A percentile compares a stretch with the other conserved stretches of the same genome.
These are phyloP conservation scores for Aspergillus ellipticus DNA, from an alignment of 495 filamentous ascomycete species.

Conservation along the genomic window DNA sequence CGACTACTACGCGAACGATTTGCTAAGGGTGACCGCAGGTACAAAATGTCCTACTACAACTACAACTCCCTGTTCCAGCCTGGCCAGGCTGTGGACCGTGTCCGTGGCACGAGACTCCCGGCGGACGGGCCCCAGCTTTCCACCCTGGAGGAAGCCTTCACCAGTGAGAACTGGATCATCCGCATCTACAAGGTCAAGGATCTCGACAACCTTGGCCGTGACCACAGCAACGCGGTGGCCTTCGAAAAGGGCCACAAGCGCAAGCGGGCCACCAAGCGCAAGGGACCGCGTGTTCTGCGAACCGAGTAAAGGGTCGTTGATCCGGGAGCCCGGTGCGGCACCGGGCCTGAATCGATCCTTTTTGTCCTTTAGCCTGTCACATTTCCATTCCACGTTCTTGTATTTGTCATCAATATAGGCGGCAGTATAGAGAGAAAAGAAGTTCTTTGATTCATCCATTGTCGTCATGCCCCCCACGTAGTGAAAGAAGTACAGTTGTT, in stretches of 20 bases:
- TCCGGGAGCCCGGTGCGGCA: neutral
- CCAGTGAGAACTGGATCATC: slow-evolving; percentile 99
- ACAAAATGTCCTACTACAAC: slow-evolving; percentile 99
- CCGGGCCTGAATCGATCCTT: neutral
- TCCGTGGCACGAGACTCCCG: slow-evolving; percentile 77
- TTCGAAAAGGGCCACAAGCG: slow-evolving; percentile 95
- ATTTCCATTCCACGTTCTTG: slow-evolving; percentile 13
- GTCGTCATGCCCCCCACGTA: neutral
- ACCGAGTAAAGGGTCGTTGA: slow-evolving; percentile 58
- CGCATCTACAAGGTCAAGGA: slow-evolving; percentile 99
- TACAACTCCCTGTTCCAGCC: slow-evolving; percentile 87
- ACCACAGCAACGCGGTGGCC: slow-evolving; percentile 76
- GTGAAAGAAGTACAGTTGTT: neutral
- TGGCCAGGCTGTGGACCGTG: slow-evolving; percentile 88
- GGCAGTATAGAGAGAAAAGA: slow-evolving; percentile 4
- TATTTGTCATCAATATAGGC: slow-evolving; percentile 9
- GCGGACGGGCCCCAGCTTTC: slow-evolving; percentile 80
- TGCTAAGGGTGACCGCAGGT: slow-evolving; percentile 59
- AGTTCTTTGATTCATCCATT: neutral
- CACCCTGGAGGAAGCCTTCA: slow-evolving; percentile 94
- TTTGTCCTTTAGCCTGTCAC: slow-evolving; percentile 8
- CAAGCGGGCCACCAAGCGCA: slow-evolving; percentile 77
- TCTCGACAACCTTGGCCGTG: slow-evolving; percentile 90
- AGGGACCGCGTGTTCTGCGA: slow-evolving; percentile 75
- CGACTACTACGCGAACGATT: neutral